Conservation (phyloP, 352 stramenopile genomes). For the Pythium periplocum region DNA sequence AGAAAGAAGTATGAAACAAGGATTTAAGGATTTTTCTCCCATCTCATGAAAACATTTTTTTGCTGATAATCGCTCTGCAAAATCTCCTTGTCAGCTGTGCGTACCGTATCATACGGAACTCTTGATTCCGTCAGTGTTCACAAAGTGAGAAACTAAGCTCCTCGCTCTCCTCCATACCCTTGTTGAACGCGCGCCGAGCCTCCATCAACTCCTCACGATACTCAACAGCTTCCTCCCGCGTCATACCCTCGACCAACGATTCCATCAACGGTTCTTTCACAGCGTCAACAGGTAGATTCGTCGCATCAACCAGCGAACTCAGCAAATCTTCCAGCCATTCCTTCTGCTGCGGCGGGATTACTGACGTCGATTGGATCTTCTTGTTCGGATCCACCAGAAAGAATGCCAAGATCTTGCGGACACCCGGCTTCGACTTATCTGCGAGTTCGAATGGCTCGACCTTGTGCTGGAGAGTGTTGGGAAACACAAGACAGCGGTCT, state of each 20-base stretch:
- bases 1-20: no score
- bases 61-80: no score
- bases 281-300: constrained; percentile 8
- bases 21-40: no score
- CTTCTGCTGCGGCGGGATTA: constrained; percentile 27
- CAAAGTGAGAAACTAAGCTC: no score
- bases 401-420: constrained; percentile 33
- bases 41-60: no score
- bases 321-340: constrained; percentile 5
- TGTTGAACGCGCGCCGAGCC: constrained; percentile 5
- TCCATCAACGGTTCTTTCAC: constrained; percentile 4
- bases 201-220: constrained; percentile 18
- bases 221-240: constrained; percentile 16
- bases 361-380: constrained; percentile 21
- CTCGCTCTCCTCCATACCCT: no score
- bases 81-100: no score
- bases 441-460: constrained; percentile 24
- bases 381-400: constrained; percentile 28
- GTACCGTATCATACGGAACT: neutral
- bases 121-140: constrained; percentile 1
- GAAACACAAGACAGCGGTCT: constrained; percentile 22
- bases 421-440: constrained; percentile 14
- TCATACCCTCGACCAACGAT: constrained; percentile 13
- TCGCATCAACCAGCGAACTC: constrained; percentile 2
- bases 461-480: constrained; percentile 24